Evolutionary conservation across 345 rosid genomes (phyloP).

Genomic region (Acer campestre): DNA sequence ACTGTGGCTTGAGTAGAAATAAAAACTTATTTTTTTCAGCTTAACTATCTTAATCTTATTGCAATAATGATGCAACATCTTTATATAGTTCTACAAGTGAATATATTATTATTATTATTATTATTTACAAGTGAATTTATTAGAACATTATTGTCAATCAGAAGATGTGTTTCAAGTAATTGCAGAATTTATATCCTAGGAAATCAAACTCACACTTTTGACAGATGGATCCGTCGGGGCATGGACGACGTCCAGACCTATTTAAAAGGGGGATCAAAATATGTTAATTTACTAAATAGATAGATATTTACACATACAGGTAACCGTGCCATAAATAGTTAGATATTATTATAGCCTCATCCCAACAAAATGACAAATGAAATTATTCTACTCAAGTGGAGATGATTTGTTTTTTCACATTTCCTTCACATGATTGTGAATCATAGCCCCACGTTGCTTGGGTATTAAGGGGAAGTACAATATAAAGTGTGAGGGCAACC

Average conservation of each 20-base stretch:
- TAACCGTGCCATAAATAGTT: neutral
- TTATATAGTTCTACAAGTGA: no score
- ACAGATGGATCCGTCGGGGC: constrained; percentile 38
- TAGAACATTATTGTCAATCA: neutral
- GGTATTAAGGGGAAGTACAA: no score
- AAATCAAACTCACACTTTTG: constrained; percentile 34
- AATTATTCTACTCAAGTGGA: neutral
- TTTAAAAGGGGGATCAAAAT: neutral
- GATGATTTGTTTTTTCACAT: neutral
- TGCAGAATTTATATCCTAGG: neutral
- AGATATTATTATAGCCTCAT: neutral
- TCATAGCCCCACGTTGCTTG: no score
- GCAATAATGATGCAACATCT: no score
- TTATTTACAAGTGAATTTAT: no score
- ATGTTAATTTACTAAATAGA: neutral
- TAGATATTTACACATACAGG: neutral
- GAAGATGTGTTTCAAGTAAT: neutral
- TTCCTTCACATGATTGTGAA: neutral
- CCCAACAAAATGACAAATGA: neutral
- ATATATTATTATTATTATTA: no score
- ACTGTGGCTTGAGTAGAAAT: neutral
- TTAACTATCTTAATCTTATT: no score
- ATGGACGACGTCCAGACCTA: constrained; percentile 34
- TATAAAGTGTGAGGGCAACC: no score
- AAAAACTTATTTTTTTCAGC: no score